Conservation (phyloP, 2,329 filamentous ascomycete species). For the Pyricularia sp. region DNA sequence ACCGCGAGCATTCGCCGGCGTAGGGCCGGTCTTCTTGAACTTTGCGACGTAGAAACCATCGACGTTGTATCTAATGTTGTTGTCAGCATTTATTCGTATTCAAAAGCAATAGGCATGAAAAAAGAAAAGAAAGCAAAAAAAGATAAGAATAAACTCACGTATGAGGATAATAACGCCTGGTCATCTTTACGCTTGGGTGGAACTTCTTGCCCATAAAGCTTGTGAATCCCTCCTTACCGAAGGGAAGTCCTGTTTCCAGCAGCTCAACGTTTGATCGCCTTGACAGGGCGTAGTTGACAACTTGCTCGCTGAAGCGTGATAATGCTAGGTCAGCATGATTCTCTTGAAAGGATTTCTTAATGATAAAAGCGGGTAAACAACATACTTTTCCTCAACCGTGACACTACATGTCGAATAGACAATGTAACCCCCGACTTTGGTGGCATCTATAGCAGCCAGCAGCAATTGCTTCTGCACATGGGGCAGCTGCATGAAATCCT, state of each 20-base stretch:
- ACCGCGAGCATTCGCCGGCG: constrained; percentile 45
- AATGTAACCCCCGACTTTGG: constrained; percentile 88
- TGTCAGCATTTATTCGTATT: neutral
- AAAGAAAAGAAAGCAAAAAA: neutral
- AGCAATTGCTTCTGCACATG: constrained; percentile 94
- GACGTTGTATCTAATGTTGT: constrained; percentile 35
- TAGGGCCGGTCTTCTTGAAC: constrained; percentile 83
- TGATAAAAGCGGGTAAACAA: neutral
- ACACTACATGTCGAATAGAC: constrained; percentile 97
- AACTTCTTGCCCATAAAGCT: constrained; percentile 88
- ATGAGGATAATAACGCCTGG: constrained; percentile 81
- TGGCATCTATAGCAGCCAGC: constrained; percentile 87
- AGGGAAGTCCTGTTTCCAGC: constrained; percentile 81
- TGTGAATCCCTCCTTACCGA: constrained; percentile 88
- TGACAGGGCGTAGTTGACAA: constrained; percentile 80
- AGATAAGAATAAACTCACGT: constrained; percentile 24
- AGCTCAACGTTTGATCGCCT: constrained; percentile 91
- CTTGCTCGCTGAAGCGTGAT: constrained; percentile 13
- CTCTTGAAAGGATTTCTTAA: neutral
- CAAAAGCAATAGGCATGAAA: neutral
- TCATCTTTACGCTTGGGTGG: constrained; percentile 73
- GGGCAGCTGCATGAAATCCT: constrained; percentile 86
- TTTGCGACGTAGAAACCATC: constrained; percentile 97
- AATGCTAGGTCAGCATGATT: constrained; percentile 3
- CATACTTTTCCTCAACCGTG: constrained; percentile 69